These are phyloP conservation scores for Lachancea nothofagi DNA, from an alignment of 805 yeast species.

Conservation along the genomic window DNA sequence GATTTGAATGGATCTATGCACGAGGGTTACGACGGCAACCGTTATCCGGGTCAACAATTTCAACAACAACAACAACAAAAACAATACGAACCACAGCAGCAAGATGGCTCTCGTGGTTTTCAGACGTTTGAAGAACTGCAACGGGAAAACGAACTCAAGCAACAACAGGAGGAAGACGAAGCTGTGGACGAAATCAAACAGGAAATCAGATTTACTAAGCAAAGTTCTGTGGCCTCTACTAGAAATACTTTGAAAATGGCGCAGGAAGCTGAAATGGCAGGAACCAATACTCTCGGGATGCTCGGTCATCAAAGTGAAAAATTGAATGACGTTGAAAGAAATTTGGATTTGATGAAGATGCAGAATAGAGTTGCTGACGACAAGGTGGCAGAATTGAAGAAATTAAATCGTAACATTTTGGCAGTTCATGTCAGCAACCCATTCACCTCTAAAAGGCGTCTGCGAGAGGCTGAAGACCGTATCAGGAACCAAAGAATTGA, in stretches of 20 bases:
- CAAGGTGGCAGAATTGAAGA: conserved; percentile 71
- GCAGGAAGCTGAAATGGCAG: conserved; percentile 65
- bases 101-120: conserved; percentile 46
- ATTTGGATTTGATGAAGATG: conserved; percentile 68
- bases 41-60: conserved; percentile 14
- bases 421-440: conserved; percentile 82
- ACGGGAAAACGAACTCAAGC: conserved; percentile 34
- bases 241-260: conserved; percentile 74
- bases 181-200: conserved; percentile 83
- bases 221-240: conserved; percentile 79
- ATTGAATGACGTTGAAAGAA: conserved; percentile 72
- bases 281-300: conserved; percentile 81
- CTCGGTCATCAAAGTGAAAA: conserved; percentile 91
- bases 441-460: conserved; percentile 73
- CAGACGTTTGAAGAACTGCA: conserved; percentile 33
- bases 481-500: conserved; percentile 56
- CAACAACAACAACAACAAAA: conserved; percentile 21
- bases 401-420: conserved; percentile 74
- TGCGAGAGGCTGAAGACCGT: conserved; percentile 66
- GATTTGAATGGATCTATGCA: conserved; percentile 30
- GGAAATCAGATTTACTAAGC: conserved; percentile 76
- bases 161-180: conserved; percentile 63
- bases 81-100: conserved; percentile 47
- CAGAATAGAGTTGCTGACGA: conserved; percentile 80
- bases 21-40: conserved; percentile 8